Base-by-base conservation (phyloP, 352 stramenopile species). In the Phytophthora pisi region DNA sequence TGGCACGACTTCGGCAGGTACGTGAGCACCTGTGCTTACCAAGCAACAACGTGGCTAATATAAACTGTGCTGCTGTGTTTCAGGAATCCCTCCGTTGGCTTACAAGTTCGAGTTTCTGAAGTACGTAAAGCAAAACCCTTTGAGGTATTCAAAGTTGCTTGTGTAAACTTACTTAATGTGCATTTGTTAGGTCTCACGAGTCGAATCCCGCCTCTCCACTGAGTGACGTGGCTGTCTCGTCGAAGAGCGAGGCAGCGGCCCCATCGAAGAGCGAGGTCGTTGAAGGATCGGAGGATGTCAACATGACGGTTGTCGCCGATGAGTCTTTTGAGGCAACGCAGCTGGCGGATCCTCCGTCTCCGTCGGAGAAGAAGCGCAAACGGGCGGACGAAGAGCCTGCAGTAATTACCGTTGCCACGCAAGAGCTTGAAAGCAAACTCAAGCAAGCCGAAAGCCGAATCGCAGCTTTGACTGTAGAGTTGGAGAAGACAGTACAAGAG, bases 61-160 rank as follows among this genome's bases (percentile, higher is more conserved):
- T 2, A 23, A 31, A 26, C 13, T 50, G 34, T 46, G 18, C 13
- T 20, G 3, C 65, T 51, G 26, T 24, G 7, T 10, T 56, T 55
- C 42, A 84, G 78, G 66, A 28, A 63, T 86, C 38, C 56, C 63
- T 24, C 79, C 84, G 0, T 81, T 73, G 43, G 71, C 79, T 13
- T 94, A 81, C 70, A 86, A 84, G 62, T 88, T 91, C 61, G 84
- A 94, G 66, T 63, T 91, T 11, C 52, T 94, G 13, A 40, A 40
- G 66, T 86, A 62, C 16, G 68, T 66, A 11, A 5, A 13, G 15
- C 38, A 47, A 20, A 67, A 53, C 13, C 15, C 26, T 60, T 60
- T 57, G 55, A 43, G 5, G 2, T 26, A 26, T 61, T 47, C 0
- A 4, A 45, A 8, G 34, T 5, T 40, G 34, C n/a, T 40, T 31